A percentile compares a stretch with the other conserved stretches of the same genome.
Conservation (phyloP, 2,329 filamentous ascomycete species). For the Fusarium floridanum region DNA sequence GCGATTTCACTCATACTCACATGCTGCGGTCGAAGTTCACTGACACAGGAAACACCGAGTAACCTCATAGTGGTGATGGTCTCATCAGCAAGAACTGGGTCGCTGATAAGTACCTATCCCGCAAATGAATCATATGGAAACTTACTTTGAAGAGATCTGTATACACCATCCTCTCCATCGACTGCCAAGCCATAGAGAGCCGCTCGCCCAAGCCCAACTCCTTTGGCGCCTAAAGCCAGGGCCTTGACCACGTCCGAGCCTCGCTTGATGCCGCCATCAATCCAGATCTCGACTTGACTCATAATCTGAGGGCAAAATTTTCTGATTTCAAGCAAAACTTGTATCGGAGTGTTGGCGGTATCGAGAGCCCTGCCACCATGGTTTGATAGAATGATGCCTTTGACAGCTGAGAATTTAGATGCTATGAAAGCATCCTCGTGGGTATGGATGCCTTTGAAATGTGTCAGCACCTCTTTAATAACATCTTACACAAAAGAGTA, state of each 20-base stretch:
- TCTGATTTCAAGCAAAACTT: slow-evolving; percentile 73
- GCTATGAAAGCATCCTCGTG: slow-evolving; percentile 71
- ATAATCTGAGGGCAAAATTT: slow-evolving; percentile 71
- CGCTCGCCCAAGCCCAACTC: slow-evolving; percentile 71
- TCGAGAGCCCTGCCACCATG: slow-evolving; percentile 73
- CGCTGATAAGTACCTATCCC: not conserved
- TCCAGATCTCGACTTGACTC: slow-evolving; percentile 69
- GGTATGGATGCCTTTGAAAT: slow-evolving; percentile 77
- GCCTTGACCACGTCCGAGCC: slow-evolving; percentile 77
- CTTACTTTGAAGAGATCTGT: slow-evolving; percentile 24
- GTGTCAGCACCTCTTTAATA: not conserved
- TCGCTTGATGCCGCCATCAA: slow-evolving; percentile 74
- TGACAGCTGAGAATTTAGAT: slow-evolving; percentile 62
- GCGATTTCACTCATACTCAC: not conserved
- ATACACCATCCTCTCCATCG: slow-evolving; percentile 18
- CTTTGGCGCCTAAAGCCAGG: slow-evolving; percentile 73
- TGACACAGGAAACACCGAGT: slow-evolving; percentile 14
- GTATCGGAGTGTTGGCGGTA: slow-evolving; percentile 65
- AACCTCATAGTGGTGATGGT: slow-evolving; percentile 23
- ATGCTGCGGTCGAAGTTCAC: slow-evolving; percentile 15
- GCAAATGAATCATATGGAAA: not conserved
- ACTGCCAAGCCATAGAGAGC: slow-evolving; percentile 61
- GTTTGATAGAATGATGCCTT: slow-evolving; percentile 73
- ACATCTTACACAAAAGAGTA: not conserved
- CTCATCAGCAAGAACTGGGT: slow-evolving; percentile 24